Evolutionary conservation across 1,284 basidiomycete genomes (phyloP).

Genomic region (Fomitopsis palustris): DNA sequence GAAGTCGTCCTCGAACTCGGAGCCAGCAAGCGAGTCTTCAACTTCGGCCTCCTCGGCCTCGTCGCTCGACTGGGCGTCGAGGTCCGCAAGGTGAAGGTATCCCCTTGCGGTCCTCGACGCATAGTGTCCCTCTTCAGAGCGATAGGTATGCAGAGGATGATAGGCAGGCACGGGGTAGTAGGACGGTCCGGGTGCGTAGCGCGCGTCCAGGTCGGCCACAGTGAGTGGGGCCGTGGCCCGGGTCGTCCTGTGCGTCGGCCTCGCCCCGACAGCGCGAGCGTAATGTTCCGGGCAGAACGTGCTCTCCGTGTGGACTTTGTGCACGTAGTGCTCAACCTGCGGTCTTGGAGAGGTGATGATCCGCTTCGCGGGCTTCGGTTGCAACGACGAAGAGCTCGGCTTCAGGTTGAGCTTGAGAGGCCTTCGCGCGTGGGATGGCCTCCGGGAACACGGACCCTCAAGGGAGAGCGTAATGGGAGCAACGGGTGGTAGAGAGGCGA

Average conservation of each 20-base stretch:
- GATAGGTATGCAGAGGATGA: too few species aligned
- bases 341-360: not conserved
- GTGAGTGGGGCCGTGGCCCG: too few species aligned
- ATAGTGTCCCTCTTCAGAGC: too few species aligned
- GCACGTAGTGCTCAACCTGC: not conserved
- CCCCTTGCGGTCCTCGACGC: too few species aligned
- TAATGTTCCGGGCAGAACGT: not conserved
- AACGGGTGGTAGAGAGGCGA: not conserved
- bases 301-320: not conserved
- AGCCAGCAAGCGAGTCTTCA: too few species aligned
- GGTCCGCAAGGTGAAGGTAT: too few species aligned
- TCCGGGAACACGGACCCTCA: too few species aligned
- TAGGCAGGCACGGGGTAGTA: too few species aligned
- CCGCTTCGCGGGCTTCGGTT: not conserved
- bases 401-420: not conserved
- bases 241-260: not conserved
- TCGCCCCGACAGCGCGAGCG: not conserved
- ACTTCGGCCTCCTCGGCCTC: too few species aligned
- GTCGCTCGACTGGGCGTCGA: too few species aligned
- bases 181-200: not conserved
- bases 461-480: not conserved
- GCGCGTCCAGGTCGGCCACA: not conserved
- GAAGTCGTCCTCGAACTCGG: not conserved
- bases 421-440: not conserved
- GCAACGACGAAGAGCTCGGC: not conserved